Base-by-base conservation (phyloP, 768 basidiomycete genomes). In the Boletus patriciae region DNA sequence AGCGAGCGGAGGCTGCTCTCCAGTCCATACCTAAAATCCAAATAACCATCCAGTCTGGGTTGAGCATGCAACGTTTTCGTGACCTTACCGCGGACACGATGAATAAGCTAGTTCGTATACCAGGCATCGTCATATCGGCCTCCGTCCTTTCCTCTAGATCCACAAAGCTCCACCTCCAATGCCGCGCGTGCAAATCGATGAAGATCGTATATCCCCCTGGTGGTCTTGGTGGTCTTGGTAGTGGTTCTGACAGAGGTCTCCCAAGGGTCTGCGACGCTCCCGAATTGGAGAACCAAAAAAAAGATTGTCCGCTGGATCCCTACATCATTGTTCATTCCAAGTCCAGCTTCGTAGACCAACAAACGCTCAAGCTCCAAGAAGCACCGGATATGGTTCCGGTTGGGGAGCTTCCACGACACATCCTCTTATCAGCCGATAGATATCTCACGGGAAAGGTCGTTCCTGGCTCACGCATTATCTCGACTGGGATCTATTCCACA, bases 361-460 rank as follows among this genome's bases (percentile, higher is more conserved):
- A 99, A 73, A 90, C 85, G 12, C 80, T 99, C 64, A 99, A 99
- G 71, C 82, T 99, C 13, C 97, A 99, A 73, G 97, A 99, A 73
- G 95, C 96, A 18, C 97, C 97, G 0, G 97, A 99, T 71, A 97
- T 98, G 93, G 97, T 99, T 2, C 97, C 97, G 0, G 95, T 98
- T 25, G 97, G 97, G 80, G 97, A 99, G 69, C 78, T 99, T 41
- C 97, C 97, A 10, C 77, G 95, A 47, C 97, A 98, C 69, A 94
- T 99, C 82, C 80, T 96, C 49, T 78, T 99, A 25, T 95, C 92
- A 29, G 86, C 85, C 6, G 97, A 99, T 71, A 79, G 96, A 71
- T 87, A 94, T 66, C 78, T 98, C 52, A 93, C 95, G 0, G 94
- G 92, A 0, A 87, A 87, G 67, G 95, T 98, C 11, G 91, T 98